These are phyloP conservation scores for Sphagnum contortum DNA, from an alignment of 225 moss, liverwort and hornwort species.

Conservation along the genomic window DNA sequence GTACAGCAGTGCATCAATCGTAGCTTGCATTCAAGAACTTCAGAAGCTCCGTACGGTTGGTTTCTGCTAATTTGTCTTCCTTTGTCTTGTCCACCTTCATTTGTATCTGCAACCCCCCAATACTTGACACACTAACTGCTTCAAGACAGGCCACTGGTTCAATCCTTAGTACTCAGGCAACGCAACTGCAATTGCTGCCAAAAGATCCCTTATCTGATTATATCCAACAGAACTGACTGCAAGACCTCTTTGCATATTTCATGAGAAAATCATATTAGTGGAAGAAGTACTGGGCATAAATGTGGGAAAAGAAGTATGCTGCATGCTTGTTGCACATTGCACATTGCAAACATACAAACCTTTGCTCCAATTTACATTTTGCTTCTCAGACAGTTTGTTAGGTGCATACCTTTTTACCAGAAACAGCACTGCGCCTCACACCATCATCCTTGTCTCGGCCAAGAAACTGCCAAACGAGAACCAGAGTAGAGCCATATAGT, in stretches of 20 bases:
- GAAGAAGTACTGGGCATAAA: no score
- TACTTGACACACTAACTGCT: conserved; percentile 50
- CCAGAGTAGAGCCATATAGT: not conserved
- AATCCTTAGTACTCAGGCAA: not conserved
- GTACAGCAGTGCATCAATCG: conserved; percentile 36
- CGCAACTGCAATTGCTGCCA: no score
- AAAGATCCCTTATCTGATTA: no score
- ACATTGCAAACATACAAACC: no score
- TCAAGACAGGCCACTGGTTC: conserved; percentile 15
- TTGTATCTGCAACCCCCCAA: conserved; percentile 85
- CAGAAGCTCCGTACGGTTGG: conserved; percentile 85
- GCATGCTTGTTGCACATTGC: no score
- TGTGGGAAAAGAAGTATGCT: no score
- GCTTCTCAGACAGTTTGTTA: no score
- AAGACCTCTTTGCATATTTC: no score
- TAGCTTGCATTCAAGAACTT: conserved; percentile 98
- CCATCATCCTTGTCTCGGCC: conserved; percentile 67
- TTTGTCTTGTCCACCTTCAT: conserved; percentile 99
- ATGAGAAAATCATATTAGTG: no score
- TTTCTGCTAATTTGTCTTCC: conserved; percentile 95
- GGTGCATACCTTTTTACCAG: conserved; percentile 92
- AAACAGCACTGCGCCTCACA: conserved; percentile 83
- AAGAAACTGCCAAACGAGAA: conserved; percentile 52
- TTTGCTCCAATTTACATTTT: no score
- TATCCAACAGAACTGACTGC: no score